Evolutionary conservation across 2,329 filamentous ascomycete genomes (phyloP), one percentile per base, ranked within the genome.

Genomic region (Neobulgaria alba): DNA sequence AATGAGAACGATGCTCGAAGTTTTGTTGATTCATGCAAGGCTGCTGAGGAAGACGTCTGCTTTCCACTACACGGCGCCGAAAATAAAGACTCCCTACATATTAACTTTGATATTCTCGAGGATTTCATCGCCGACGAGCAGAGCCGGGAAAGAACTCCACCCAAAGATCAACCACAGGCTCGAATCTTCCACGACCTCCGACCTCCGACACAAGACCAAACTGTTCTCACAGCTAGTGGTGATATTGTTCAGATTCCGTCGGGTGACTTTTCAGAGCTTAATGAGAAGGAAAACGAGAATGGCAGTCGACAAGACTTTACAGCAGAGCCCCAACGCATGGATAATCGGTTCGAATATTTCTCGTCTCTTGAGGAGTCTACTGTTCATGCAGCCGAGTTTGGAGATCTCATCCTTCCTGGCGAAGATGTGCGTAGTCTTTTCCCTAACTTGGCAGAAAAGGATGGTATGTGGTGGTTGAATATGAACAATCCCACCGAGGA

Each of bases 381-480:
- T 1, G 87, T 96, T 46, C 89, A 95, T 58, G 87, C 90, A 12
- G 76, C 85, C 1, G 87, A 94, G 53, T 75, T 98, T 48, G 87
- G 86, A 15, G 90, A 89, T 54, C 73, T 95, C 7, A 75, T 95
- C 3, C 78, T 95, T 42, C 88, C 89, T 2, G 90, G 88, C 7
- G 92, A 95, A 61, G 84, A 83, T 43, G 84, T 96, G 54, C 82
- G 86, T 21, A 87, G 88, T 42, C 76, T 98, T 9, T 98, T 98
- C 59, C 77, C 77, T 5, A 77, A 80, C 52, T 69, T 79, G 26
- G 75, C 72, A 2, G 73, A 71, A 38, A 71, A 73, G 20, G 75
- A 79, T 46, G 90, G 90, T 55, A 89, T 95, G n/a, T 98, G 90
- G 89, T 98, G 92, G 92, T 72, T 98, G 37, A 94, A 98, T 57